phyloP scores from a whole-genome alignment of 179 eudicot species.

The Spergularia azorica region DNA sequence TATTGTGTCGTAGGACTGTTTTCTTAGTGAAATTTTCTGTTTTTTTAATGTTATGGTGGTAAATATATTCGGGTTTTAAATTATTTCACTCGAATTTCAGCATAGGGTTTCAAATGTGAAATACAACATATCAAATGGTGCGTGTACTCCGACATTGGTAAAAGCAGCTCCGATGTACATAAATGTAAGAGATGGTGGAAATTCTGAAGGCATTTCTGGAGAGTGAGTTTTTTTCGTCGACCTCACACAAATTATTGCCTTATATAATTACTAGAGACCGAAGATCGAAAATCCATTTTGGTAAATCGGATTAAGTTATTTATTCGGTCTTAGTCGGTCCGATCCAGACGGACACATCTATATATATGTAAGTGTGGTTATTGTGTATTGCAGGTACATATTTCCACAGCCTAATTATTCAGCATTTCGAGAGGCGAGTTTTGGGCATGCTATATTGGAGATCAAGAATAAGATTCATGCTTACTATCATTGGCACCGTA shows the following conservation, averaged over 20 bases:
- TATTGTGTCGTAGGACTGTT: no score
- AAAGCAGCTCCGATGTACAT: conserved; percentile 84
- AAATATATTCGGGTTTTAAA: background rate
- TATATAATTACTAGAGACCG: no score
- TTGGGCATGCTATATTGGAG: conserved; percentile 88
- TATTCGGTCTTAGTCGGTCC: no score
- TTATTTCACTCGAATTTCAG: conserved; percentile 37
- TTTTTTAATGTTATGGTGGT: no score
- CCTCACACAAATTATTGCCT: no score
- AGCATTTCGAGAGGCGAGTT: conserved; percentile 91
- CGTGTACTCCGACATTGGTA: conserved; percentile 61
- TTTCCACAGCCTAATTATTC: conserved; percentile 95
- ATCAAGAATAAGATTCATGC: conserved; percentile 87
- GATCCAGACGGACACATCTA: no score
- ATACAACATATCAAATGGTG: conserved; percentile 64
- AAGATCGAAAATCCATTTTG: no score
- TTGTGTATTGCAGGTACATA: conserved; percentile 56
- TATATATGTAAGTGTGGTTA: no score
- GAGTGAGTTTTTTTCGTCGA: conserved; percentile 39
- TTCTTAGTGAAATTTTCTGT: no score
- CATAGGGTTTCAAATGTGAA: conserved; percentile 77
- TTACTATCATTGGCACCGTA: conserved; percentile 84
- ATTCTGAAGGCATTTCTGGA: conserved; percentile 90
- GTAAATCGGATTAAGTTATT: no score
- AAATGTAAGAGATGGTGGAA: conserved; percentile 97